Base-by-base conservation (phyloP, 2,329 filamentous ascomycete genomes). In the Botryotinia globosa region DNA sequence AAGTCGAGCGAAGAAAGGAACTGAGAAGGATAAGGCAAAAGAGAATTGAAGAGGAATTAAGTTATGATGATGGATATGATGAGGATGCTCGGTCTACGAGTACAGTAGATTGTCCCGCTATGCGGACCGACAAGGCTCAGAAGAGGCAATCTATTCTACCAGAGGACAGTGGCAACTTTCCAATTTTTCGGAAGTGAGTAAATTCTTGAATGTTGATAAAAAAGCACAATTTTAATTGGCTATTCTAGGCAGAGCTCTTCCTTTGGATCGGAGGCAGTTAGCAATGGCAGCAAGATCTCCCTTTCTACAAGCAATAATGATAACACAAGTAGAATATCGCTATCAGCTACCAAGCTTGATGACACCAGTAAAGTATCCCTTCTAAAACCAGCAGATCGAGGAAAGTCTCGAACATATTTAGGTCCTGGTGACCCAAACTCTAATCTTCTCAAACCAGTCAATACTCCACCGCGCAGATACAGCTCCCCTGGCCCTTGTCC, bases 31-130 rank as follows among this genome's bases (percentile, higher is more conserved):
- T 89, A 14, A 85, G 87, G 79, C 85, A 86, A 66, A 85, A 85
- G 75, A 84, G 87, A 74, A 89, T 89, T n/a, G 86, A 86, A 74
- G 84, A 88, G 61, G 88, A 89, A 76, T 81, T 90, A 5, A 83
- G 85, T 63, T 84, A 80, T 56, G 86, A 87, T 54, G 80, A 83
- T 51, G 77, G 80, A 16, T 81, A 82, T 64, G 82, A 83, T 29
- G 79, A 81, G 34, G 80, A 81, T 74, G 80, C 80, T 34, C 80
- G 78, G 61, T 80, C 79, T 29, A 20, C 80, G 14, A 69, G 73
- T 34, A 75, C 76, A 12, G 51, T 68, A 1, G 63, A 72, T 20
- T 68, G 62, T 61, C 22, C 51, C 29, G n/a, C 64, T 75, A 59
- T 29, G 56, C 9, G 72, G 32, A 44, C 72, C 44, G 44, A 59